Evolutionary conservation across 2,329 filamentous ascomycete genomes (phyloP).

Genomic region (Hymenoscyphus repandus): DNA sequence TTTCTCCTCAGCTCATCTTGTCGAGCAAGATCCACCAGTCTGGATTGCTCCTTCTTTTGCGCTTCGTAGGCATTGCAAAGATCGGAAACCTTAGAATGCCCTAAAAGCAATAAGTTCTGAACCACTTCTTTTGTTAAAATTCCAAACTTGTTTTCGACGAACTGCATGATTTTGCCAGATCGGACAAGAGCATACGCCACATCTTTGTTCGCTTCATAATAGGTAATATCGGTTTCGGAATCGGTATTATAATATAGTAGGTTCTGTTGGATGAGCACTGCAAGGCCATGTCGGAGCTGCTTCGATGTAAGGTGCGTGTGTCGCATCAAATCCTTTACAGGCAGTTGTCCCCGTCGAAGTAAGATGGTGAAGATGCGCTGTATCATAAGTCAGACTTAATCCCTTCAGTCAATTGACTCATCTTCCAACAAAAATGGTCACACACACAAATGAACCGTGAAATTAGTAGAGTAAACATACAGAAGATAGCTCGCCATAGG

Average conservation of each 20-base stretch:
- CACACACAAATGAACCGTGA: background rate
- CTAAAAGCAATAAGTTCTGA: conserved; percentile 68
- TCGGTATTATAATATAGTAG: conserved; percentile 71
- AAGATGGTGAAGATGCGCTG: conserved; percentile 83
- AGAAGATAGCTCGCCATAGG: conserved; percentile 86
- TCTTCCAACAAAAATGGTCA: background rate
- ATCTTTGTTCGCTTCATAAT: conserved; percentile 79
- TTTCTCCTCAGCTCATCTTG: background rate
- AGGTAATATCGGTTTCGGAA: conserved; percentile 55
- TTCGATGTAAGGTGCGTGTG: conserved; percentile 68
- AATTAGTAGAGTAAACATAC: conserved; percentile 48
- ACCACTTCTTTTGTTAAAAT: conserved; percentile 68
- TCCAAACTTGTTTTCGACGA: conserved; percentile 70
- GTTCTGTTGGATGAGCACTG: conserved; percentile 82
- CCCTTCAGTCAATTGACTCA: background rate
- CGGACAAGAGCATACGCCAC: conserved; percentile 79
- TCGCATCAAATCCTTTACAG: conserved; percentile 62
- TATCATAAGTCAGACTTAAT: conserved; percentile 26
- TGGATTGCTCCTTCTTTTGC: conserved; percentile 15
- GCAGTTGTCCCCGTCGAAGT: conserved; percentile 71
- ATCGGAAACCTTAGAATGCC: conserved; percentile 69
- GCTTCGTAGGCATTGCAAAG: conserved; percentile 57
- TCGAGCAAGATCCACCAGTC: background rate
- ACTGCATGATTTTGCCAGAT: conserved; percentile 72
- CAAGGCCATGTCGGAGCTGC: conserved; percentile 75